Evolutionary conservation across 768 basidiomycete genomes (phyloP), one percentile per base, ranked within the genome.

Genomic region (Tylopilus rubrobrunneus): DNA sequence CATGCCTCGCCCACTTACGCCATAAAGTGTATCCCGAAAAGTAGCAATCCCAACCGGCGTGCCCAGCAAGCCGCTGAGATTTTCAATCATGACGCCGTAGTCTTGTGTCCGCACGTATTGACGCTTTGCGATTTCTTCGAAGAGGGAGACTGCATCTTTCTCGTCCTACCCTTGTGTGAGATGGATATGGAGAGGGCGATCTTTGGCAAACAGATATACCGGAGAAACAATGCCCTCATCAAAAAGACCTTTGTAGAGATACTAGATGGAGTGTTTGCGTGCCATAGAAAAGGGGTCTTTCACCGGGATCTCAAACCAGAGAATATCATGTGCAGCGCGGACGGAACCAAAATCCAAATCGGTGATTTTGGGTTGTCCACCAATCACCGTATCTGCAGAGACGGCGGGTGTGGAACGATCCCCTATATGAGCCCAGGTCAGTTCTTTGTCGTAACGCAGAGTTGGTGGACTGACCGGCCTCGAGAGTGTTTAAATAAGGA

Each of bases 261-360:
- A 51, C 68, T 93, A 58, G 87, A 91, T 59, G 87, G 87, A 1
- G 81, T 94, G 48, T 75, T 84, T 47, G 78, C 86, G 61, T 90
- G 87, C 63, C 91, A 94, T 63, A 68, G 73, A 33, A 73, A 76
- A 28, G 80, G 83, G 12, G 80, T 95, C 55, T 92, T 77, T 66
- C 92, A 94, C 70, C 85, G 91, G 23, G 91, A 93, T 63, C 79
- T 94, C 64, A 93, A 94, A 67, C 91, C 91, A 1, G 92, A 92
- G 65, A 92, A 86, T 67, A 76, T 92, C 40, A 75, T 93, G 48
- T 85, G 83, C 66, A 78, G 71, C 55, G 66, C 66, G 62, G 80
- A 71, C 48, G 85, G 85, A 15, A 68, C 65, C 29, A 63, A 73
- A 50, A 75, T 92, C 40, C 75, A 76, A 51, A 74, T 93, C 40